Evolutionary conservation across 371 early-diverging fungal species (phyloP).

Genomic region (Phascolomyces articulosus): DNA sequence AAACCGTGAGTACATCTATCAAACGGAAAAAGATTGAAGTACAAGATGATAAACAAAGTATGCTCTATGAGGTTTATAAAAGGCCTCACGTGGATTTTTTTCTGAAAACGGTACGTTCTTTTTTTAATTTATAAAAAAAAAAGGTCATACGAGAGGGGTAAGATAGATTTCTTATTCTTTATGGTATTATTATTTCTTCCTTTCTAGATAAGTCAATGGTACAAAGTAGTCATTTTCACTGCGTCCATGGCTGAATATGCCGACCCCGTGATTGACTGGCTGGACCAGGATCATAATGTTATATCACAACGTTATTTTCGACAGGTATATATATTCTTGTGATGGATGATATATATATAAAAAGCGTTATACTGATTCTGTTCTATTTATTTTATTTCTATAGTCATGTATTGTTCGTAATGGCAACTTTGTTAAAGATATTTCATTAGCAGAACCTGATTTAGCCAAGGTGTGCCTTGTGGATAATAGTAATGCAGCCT

Average conservation of each 20-base stretch:
- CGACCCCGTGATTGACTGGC: constrained; percentile 95
- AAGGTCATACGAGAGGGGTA: not conserved
- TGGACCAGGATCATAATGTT: constrained; percentile 81
- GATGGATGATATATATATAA: too few relatives aligned
- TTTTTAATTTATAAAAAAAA: not conserved
- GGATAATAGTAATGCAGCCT: constrained; percentile 91
- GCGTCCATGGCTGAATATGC: constrained; percentile 98
- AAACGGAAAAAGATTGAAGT: constrained; percentile 79
- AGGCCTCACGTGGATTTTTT: constrained; percentile 96
- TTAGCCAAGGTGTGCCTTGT: constrained; percentile 87
- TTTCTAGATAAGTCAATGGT: constrained; percentile 89
- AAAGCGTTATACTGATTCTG: too few relatives aligned
- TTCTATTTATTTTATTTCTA: too few relatives aligned
- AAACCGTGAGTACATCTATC: constrained; percentile 32
- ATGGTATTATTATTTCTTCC: not conserved
- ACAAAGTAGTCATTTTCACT: constrained; percentile 97
- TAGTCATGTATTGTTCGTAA: constrained; percentile 73
- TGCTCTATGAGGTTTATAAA: constrained; percentile 95
- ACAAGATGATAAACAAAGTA: constrained; percentile 83
- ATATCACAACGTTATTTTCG: constrained; percentile 86
- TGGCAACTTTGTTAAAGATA: constrained; percentile 89
- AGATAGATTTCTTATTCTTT: not conserved
- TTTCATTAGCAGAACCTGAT: constrained; percentile 81
- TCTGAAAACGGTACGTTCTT: constrained; percentile 72
- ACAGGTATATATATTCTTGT: constrained; percentile 57